Base-by-base conservation (phyloP, 2,329 filamentous ascomycete genomes). In the Monilinia aucupariae region DNA sequence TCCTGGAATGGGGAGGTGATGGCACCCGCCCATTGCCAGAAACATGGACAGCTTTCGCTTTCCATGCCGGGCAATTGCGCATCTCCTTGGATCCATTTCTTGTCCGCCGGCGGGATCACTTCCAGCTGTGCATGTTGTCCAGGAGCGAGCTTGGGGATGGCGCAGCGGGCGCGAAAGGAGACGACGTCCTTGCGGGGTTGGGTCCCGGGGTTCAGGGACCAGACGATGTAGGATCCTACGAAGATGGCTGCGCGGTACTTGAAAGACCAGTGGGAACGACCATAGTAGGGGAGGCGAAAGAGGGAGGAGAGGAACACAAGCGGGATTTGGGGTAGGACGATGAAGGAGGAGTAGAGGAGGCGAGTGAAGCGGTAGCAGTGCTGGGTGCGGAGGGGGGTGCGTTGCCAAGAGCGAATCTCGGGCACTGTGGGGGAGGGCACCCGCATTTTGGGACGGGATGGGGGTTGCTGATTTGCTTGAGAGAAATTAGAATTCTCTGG, bases 361-460 rank as follows among this genome's bases (percentile, higher is more conserved):
- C 54, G 54, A 20, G 27, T 15, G 15, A 34, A 15, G 54, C 54
- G 41, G 54, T 56, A 17, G 54, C 20, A 9, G 12, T 56, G 27
- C 17, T 56, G 41, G 5, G 27, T 56, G 17, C 34, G 22, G 20
- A 45, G n/a, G 13, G 30, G 9, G 13, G 54, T 47, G 9, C 54
- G 41, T 34, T 58, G 54, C 54, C 54, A 58, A 47, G 41, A 32
- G 41, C 41, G 41, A 30, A 58, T 58, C 20, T 58, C 30, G 13
- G 41, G 17, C 30, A 7, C 22, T 47, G 54, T 37, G 41, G 54
- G 54, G 30, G 43, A 20, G 37, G 54, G n/a, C 27, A 34, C 41
- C 30, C 27, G 30, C 54, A 47, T 48, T 34, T 34, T 37, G 15
- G 5, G n/a, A 45, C 13, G 17, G 4, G 45, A 47, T 47, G 9